Evolutionary conservation across 106 monocot genomes (phyloP).

Genomic region (Alisma plantagoaquatica): DNA sequence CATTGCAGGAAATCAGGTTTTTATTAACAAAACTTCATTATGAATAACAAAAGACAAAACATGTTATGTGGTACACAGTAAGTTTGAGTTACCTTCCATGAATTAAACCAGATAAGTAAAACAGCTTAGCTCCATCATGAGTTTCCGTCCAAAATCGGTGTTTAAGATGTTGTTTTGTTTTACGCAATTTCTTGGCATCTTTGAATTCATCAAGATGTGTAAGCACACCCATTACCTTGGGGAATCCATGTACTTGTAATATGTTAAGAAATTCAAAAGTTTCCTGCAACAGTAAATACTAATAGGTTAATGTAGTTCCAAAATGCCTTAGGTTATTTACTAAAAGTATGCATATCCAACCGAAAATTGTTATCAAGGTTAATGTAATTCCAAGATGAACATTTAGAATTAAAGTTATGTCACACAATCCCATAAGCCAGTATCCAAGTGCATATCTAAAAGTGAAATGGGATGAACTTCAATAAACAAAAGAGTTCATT

Average conservation of each 20-base stretch:
- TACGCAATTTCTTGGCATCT: constrained; percentile 89
- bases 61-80: not conserved
- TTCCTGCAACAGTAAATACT: constrained; percentile 53
- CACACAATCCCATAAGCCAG: not conserved
- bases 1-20: not conserved
- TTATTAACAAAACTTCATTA: not conserved
- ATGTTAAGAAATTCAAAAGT: constrained; percentile 99
- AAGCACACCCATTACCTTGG: constrained; percentile 93
- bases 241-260: constrained; percentile 91
- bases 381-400: not conserved
- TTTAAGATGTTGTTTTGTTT: constrained; percentile 90
- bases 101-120: constrained; percentile 93
- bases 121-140: constrained; percentile 74
- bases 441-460: not conserved
- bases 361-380: too few species aligned
- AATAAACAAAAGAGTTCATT: too few species aligned
- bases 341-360: not conserved
- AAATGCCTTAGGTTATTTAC: too few species aligned
- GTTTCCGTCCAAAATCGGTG: constrained; percentile 98
- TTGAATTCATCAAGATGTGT: constrained; percentile 97
- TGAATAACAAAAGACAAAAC: not conserved
- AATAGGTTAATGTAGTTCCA: too few species aligned
- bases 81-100: constrained; percentile 70
- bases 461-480: not conserved
- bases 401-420: not conserved